Base-by-base conservation (phyloP, 2,329 filamentous ascomycete genomes). In the Fusarium chaquense region DNA sequence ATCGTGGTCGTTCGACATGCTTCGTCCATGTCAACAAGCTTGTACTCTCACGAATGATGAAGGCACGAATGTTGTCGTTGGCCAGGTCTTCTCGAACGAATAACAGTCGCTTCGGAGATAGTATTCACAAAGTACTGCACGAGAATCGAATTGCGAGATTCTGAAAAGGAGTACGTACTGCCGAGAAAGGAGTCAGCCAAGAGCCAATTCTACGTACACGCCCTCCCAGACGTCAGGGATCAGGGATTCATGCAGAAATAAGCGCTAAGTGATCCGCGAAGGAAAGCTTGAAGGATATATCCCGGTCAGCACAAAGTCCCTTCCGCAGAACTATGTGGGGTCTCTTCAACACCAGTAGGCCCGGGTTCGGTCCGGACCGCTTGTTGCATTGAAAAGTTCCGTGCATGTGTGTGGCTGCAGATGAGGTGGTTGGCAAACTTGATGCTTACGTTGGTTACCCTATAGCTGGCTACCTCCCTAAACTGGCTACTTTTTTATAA, bases 261-360 rank as follows among this genome's bases (percentile, higher is more conserved):
- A 53, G 50, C 50, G 28, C 50, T 26, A 26, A 6, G 4, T 26
- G 24, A 7, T 7, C 24, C 24, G 24, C 24, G 50, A 53, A 53
- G 50, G 50, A 53, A 53, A 53, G 38, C 38, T 53, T 44, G 50
- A 43, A 53, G 50, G 50, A 53, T 53, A 53, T 38, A 53, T 53
- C 50, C 50, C 28, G 38, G 50, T 35, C 38, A 44, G 38, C 50
- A 53, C 38, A 53, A 44, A 35, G 50, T 53, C 28, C 50, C 36
- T 33, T 53, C 40, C 35, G 24, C 35, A 52, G 49, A 41, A 52
- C 36, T 41, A 41, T 44, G 38, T 15, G 50, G 50, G 28, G 50
- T 8, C 38, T 53, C 38, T 53, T 53, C 16, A 43, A 44, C 44
- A n/a, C 50, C 50, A 53, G 50, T 53, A 38, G 43, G 50, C 50